Percentiles rank a stretch among this genome's conserved stretches.
Conservation (phyloP, 2,329 filamentous ascomycete genomes). For the Emergomyces africanus region DNA sequence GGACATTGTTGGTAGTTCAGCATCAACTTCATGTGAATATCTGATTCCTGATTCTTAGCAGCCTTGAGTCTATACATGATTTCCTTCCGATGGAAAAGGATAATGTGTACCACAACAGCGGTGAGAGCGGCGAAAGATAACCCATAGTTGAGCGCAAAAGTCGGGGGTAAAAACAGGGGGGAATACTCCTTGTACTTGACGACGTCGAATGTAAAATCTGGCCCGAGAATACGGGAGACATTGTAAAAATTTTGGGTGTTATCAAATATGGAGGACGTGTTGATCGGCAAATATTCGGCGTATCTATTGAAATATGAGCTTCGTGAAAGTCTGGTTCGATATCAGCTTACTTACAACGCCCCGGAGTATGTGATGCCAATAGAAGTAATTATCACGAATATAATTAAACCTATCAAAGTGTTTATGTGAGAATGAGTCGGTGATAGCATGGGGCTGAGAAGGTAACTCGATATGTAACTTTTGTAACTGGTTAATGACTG, state of each 20-base stretch:
- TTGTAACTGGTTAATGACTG: background rate
- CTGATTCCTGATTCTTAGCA: constrained; percentile 2
- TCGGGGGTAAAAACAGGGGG: constrained; percentile 24
- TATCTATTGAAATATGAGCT: background rate
- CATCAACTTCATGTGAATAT: background rate
- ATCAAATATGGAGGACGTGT: constrained; percentile 22
- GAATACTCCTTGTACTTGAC: constrained; percentile 24
- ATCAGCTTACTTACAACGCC: background rate
- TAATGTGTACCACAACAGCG: constrained; percentile 20
- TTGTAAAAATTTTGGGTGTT: constrained; percentile 24
- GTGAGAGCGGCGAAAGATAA: constrained; percentile 26
- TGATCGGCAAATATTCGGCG: constrained; percentile 20
- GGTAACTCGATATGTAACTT: background rate
- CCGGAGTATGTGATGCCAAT: background rate
- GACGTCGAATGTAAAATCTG: constrained; percentile 21
- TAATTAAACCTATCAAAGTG: background rate
- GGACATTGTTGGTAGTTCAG: background rate
- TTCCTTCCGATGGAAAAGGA: constrained; percentile 22
- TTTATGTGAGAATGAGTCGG: background rate
- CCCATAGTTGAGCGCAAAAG: constrained; percentile 24
- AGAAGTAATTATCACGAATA: background rate
- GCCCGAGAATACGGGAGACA: constrained; percentile 18
- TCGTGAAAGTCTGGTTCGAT: background rate
- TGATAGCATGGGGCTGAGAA: background rate
- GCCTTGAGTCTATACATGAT: constrained; percentile 21